Evolutionary conservation across 2,329 filamentous ascomycete species (phyloP).

Genomic region (Fusarium decemcellulare): DNA sequence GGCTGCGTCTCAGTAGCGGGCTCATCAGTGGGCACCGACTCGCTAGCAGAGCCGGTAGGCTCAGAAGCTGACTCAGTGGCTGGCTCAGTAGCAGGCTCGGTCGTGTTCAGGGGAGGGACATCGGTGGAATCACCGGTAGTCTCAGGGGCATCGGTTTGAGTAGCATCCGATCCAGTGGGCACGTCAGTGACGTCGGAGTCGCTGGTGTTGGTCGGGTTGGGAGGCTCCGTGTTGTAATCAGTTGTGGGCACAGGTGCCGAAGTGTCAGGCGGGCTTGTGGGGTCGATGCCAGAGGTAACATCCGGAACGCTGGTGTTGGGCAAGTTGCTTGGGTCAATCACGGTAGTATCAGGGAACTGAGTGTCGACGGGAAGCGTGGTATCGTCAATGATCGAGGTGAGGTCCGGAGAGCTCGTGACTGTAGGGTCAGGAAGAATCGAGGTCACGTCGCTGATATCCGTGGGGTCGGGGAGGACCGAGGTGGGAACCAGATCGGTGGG

Average conservation of each 20-base stretch:
- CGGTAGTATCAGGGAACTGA: background rate
- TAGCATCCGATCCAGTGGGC: slow-evolving; percentile 3
- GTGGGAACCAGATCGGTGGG: slow-evolving; percentile 21
- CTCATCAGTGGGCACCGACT: slow-evolving; percentile 7
- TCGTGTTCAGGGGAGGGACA: slow-evolving; percentile 15
- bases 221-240: background rate
- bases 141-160: slow-evolving; percentile 16
- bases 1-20: slow-evolving; percentile 30
- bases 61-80: background rate
- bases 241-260: slow-evolving; percentile 20
- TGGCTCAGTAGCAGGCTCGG: slow-evolving; percentile 19
- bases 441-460: slow-evolving; percentile 19
- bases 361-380: slow-evolving; percentile 13
- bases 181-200: background rate
- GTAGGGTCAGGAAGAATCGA: background rate
- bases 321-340: background rate
- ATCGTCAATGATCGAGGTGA: slow-evolving; percentile 21
- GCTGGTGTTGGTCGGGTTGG: background rate
- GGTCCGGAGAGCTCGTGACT: slow-evolving; percentile 14
- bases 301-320: slow-evolving; percentile 1
- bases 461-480: slow-evolving; percentile 9
- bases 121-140: slow-evolving; percentile 19
- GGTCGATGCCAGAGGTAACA: slow-evolving; percentile 17
- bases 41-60: slow-evolving; percentile 19
- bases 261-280: slow-evolving; percentile 13